These are phyloP conservation scores for Cyberlindnera japonica DNA, from an alignment of 805 yeast species.

Conservation along the genomic window DNA sequence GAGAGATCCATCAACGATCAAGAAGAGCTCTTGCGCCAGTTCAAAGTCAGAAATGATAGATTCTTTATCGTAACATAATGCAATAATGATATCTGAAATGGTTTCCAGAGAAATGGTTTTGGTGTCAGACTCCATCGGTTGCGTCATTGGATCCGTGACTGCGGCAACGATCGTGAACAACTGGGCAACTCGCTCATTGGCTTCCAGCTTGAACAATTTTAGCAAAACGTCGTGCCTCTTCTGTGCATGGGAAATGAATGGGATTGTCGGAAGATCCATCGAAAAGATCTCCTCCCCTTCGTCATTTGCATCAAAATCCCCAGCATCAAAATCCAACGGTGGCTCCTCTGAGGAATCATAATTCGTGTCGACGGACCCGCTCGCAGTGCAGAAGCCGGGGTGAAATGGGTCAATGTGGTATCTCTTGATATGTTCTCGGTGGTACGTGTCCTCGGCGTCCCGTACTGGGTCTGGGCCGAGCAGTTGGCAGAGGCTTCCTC, in stretches of 20 bases:
- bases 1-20: constrained; percentile 37
- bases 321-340: background rate
- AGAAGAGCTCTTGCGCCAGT: constrained; percentile 30
- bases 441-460: constrained; percentile 3
- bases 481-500: background rate
- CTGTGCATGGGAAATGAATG: constrained; percentile 24
- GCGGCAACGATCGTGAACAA: constrained; percentile 31
- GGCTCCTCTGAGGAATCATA: background rate
- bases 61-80: constrained; percentile 28
- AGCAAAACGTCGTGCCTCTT: constrained; percentile 32
- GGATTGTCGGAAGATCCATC: constrained; percentile 27
- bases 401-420: constrained; percentile 12
- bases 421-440: constrained; percentile 5
- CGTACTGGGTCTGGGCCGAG: background rate
- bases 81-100: constrained; percentile 46
- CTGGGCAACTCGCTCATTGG: constrained; percentile 12
- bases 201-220: constrained; percentile 25
- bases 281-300: constrained; percentile 30
- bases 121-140: constrained; percentile 58
- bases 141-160: constrained; percentile 61
- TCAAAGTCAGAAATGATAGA: constrained; percentile 34
- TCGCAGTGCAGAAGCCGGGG: constrained; percentile 13
- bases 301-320: constrained; percentile 3
- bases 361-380: background rate
- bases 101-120: constrained; percentile 52